These are phyloP conservation scores for Chlorella vulgaris DNA, from an alignment of 139 green algal species.

Conservation along the genomic window DNA sequence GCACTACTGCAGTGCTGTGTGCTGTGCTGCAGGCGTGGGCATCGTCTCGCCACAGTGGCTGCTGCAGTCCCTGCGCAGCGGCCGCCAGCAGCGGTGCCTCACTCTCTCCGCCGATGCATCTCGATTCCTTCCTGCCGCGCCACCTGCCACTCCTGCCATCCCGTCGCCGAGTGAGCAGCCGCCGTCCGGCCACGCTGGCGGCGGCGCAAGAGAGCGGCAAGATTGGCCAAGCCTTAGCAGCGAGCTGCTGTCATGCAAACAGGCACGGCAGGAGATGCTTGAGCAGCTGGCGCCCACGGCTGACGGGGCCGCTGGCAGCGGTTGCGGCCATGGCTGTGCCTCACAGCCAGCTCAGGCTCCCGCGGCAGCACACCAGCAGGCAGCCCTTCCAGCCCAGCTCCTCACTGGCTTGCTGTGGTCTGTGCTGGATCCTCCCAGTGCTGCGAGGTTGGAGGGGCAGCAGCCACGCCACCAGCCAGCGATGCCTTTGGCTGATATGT, in stretches of 20 bases:
- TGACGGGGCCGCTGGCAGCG: neutral
- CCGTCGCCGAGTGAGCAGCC: neutral
- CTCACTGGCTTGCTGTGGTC: constrained; percentile 26
- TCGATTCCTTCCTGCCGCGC: constrained; percentile 30
- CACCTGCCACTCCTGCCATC: neutral
- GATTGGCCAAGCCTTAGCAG: neutral
- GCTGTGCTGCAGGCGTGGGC: constrained; percentile 33
- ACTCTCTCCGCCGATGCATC: constrained; percentile 34
- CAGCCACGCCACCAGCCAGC: neutral
- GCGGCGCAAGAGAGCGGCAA: neutral
- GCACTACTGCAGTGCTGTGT: neutral
- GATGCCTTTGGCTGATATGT: neutral
- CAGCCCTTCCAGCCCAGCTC: constrained; percentile 21
- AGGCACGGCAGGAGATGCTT: neutral
- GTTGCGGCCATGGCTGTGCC: neutral
- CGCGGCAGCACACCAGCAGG: neutral
- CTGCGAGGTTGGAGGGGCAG: neutral
- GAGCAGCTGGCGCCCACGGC: neutral
- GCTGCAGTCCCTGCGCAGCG: constrained; percentile 31
- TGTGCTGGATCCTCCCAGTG: constrained; percentile 14
- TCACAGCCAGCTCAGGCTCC: neutral
- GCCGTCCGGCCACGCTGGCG: neutral
- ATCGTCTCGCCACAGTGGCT: constrained; percentile 47
- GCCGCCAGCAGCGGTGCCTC: constrained; percentile 42
- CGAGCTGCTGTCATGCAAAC: constrained; percentile 20